Base-by-base conservation (phyloP, 2,329 filamentous ascomycete species). In the Sporothrix schenckii region DNA sequence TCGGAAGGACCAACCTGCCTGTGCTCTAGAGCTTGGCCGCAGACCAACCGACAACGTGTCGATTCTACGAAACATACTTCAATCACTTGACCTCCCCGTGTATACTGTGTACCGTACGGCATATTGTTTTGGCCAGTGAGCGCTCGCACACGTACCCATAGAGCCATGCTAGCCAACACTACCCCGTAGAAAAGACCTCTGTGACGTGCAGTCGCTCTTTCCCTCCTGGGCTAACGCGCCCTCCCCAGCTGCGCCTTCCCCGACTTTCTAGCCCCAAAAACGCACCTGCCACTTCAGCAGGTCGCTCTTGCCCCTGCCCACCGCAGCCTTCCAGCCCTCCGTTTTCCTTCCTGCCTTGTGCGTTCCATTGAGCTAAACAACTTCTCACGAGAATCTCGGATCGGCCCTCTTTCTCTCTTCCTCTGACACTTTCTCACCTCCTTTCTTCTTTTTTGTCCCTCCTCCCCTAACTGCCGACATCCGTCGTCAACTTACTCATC, bases 231-330 rank as follows among this genome's bases (percentile, higher is more conserved):
- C 58, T 19, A 63, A 63, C 44, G 27, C 30, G 16, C 24, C 34
- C 30, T 60, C 24, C 44, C 60, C 68, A 34, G 41, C 4, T 68
- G 66, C 53, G 41, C 65, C 56, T 63, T 54, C 69, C 65, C 52
- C 69, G 69, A 30, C 61, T 58, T 70, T 70, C 63, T 16, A 44
- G 53, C 53, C 39, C 39, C 27, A 34, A 56, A 44, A 39, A 3
- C 41, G 14, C 41, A 14, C 47, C 44, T 52, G 63, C 47, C 44
- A 50, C 44, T 41, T 19, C 11, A 4, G 39, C 21, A 47, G 7
- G 10, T 66, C 63, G 47, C 47, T 39, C 63, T 66, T 52, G 63
- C 63, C 63, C 44, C 27, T 34, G 27, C 47, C 63, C 13, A 30
- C 56, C 41, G 30, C n/a, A 58, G 39, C 50, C 47, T 41, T 70